Percentiles rank a stretch among this genome's conserved stretches.
Conservation (phyloP, 129 eudicot genomes). For the Apium graveolens region DNA sequence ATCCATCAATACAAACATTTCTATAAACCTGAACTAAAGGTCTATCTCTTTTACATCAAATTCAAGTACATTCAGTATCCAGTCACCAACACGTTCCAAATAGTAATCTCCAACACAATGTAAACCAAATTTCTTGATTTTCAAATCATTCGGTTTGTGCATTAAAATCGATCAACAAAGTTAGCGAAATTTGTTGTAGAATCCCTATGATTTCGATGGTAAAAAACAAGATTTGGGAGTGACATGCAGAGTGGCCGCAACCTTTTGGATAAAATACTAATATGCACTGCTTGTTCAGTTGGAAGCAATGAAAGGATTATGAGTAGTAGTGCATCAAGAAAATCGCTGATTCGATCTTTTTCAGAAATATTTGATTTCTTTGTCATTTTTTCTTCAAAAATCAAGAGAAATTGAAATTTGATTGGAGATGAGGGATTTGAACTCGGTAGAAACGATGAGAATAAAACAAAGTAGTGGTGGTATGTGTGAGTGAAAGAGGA, state of each 20-base stretch:
- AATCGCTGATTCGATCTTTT: too few relatives aligned
- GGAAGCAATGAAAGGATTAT: background rate
- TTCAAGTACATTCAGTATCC: background rate
- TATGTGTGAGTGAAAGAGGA: too few relatives aligned
- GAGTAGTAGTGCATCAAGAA: too few relatives aligned
- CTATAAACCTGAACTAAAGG: background rate
- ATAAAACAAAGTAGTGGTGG: too few relatives aligned
- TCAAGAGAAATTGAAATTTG: too few relatives aligned
- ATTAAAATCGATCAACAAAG: background rate
- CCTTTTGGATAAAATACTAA: background rate
- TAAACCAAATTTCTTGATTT: background rate
- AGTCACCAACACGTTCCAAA: background rate
- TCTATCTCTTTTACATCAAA: background rate
- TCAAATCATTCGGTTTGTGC: background rate
- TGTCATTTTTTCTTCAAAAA: too few relatives aligned
- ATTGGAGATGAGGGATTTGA: too few relatives aligned
- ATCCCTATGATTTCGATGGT: background rate
- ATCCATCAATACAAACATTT: background rate
- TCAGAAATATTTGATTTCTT: too few relatives aligned
- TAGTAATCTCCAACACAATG: too few relatives aligned
- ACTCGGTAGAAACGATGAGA: too few relatives aligned
- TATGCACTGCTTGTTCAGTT: background rate
- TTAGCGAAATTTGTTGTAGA: background rate
- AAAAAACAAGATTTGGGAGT: conserved; percentile 3
- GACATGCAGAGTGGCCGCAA: background rate